phyloP scores from a whole-genome alignment of 1,284 basidiomycete genomes.

The Ceratobasidium sp. region DNA sequence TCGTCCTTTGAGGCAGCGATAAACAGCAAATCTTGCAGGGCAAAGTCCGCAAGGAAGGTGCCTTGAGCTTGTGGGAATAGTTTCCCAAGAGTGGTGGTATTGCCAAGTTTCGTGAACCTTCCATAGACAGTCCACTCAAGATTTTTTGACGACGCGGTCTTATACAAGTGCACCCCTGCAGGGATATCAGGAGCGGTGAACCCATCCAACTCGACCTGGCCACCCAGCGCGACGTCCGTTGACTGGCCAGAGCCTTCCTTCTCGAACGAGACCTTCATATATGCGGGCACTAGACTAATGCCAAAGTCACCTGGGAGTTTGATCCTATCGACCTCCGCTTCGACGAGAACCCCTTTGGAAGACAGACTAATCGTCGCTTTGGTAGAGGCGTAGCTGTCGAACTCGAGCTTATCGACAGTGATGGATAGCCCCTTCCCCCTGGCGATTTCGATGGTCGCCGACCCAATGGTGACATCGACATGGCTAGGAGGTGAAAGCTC shows the following conservation, averaged over 20 bases:
- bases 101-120: neutral
- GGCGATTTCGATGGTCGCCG: neutral
- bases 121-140: constrained; percentile 1
- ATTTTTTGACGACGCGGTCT: neutral
- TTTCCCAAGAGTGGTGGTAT: neutral
- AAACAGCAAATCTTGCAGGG: neutral
- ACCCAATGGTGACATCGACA: neutral
- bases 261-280: neutral
- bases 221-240: neutral
- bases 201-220: neutral
- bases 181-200: no score
- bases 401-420: constrained; percentile 10
- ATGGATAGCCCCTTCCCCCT: neutral
- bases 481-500: neutral
- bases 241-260: neutral
- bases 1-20: constrained; percentile 2
- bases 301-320: neutral
- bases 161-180: neutral
- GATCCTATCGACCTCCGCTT: neutral
- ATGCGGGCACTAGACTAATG: neutral
- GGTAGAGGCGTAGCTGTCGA: neutral
- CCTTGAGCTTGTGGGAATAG: neutral
- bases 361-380: neutral
- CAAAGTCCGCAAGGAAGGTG: neutral
- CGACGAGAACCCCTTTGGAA: neutral